Percentiles rank a stretch among this genome's conserved stretches.
Evolutionary conservation across 2,329 filamentous ascomycete species (phyloP).

Genomic region (Fusarium mangiferae): DNA sequence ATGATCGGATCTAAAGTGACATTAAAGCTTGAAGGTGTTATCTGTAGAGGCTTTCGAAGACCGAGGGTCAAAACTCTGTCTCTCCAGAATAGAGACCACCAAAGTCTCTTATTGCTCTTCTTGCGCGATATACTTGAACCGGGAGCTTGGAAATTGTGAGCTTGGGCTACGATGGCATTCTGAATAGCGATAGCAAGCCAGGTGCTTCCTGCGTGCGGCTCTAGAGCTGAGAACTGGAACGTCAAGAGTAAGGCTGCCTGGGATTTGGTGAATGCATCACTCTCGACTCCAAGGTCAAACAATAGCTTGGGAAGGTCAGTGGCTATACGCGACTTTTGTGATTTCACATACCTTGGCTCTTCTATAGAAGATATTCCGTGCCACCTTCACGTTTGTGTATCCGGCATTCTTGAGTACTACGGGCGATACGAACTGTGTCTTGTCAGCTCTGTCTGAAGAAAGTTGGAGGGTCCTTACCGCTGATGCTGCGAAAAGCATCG

Average conservation of each 20-base stretch:
- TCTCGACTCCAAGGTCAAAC: constrained; percentile 25
- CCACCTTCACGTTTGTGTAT: constrained; percentile 25
- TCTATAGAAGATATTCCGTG: constrained; percentile 31
- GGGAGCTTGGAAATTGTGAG: constrained; percentile 19
- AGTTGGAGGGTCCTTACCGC: neutral
- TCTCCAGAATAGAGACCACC: constrained; percentile 27
- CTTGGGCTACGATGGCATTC: constrained; percentile 28
- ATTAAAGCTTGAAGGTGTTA: constrained; percentile 14
- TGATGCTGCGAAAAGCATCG: constrained; percentile 33
- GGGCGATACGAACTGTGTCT: constrained; percentile 18
- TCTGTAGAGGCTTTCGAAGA: constrained; percentile 2
- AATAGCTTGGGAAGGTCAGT: neutral
- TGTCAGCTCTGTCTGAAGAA: neutral
- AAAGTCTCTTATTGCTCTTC: constrained; percentile 10
- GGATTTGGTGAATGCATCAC: constrained; percentile 20
- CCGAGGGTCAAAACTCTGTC: constrained; percentile 10
- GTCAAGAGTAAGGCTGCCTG: constrained; percentile 29
- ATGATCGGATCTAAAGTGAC: neutral
- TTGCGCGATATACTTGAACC: neutral
- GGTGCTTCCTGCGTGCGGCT: constrained; percentile 29
- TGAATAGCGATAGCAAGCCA: constrained; percentile 31
- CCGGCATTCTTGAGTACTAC: constrained; percentile 33
- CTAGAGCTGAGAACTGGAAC: constrained; percentile 28
- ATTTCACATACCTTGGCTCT: constrained; percentile 1
- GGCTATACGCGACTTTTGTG: fast-evolving